These are phyloP conservation scores for Globisporangium spiculum DNA, from an alignment of 352 stramenopile species.

Conservation along the genomic window DNA sequence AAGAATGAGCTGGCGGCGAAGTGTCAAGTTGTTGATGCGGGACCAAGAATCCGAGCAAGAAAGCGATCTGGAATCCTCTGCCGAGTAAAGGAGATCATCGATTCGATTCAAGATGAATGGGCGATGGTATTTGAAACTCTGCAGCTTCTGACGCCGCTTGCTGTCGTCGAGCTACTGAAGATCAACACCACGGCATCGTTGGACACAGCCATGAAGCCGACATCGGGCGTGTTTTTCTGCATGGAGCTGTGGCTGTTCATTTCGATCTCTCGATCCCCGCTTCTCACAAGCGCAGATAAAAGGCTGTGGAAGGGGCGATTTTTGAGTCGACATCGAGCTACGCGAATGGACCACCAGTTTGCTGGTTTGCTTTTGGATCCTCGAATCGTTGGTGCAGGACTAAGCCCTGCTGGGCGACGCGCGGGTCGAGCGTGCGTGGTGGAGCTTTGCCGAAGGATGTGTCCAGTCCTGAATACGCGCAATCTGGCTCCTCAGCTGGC, in stretches of 20 bases:
- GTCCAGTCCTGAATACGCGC: background rate
- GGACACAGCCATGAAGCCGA: background rate
- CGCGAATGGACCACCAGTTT: conserved; percentile 15
- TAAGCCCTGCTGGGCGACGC: conserved; percentile 4
- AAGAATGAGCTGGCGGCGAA: conserved; percentile 5
- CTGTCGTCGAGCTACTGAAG: conserved; percentile 8
- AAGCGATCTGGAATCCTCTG: background rate
- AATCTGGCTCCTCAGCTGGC: conserved; percentile 11
- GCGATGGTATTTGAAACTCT: background rate
- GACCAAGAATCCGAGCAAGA: background rate
- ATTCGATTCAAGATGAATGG: conserved; percentile 7
- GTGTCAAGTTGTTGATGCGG: background rate
- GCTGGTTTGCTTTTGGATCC: conserved; percentile 19
- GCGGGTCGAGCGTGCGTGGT: conserved; percentile 10
- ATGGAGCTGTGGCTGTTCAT: conserved; percentile 18
- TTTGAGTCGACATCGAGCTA: background rate
- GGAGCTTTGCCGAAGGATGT: background rate
- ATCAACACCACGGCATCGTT: background rate
- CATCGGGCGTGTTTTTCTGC: conserved; percentile 13
- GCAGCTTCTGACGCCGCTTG: conserved; percentile 8
- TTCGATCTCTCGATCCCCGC: background rate
- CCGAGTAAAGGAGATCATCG: background rate
- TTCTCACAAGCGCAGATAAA: conserved; percentile 3
- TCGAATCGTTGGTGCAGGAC: conserved; percentile 12
- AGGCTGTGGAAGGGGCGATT: conserved; percentile 6